Percentiles rank a stretch among this genome's conserved stretches.
Conservation (phyloP, 331 rosid genomes). For the Prunus yedoensis region DNA sequence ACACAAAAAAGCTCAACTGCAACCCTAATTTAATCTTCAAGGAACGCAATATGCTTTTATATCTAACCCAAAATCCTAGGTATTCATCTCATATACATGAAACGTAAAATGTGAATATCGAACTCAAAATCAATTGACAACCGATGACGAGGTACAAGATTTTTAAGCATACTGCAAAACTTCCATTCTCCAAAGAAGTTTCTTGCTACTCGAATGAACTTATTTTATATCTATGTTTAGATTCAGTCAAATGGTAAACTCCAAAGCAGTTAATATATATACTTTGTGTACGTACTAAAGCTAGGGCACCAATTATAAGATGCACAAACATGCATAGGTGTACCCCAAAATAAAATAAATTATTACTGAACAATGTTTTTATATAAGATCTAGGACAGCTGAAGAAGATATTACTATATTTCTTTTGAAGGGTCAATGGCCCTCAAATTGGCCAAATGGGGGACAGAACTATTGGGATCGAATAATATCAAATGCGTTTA, state of each 20-base stretch:
- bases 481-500: conserved; percentile 23
- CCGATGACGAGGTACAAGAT: rapidly evolving
- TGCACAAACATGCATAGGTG: background rate
- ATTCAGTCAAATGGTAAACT: background rate
- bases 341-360: background rate
- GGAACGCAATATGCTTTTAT: too few relatives aligned
- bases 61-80: too few relatives aligned
- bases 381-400: background rate
- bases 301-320: background rate
- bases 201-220: background rate
- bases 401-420: background rate
- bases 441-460: conserved; percentile 24
- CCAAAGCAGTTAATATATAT: background rate
- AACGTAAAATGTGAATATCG: too few relatives aligned
- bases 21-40: too few relatives aligned
- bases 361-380: background rate
- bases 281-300: background rate
- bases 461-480: conserved; percentile 29
- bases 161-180: too few relatives aligned
- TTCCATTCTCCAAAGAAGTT: too few relatives aligned
- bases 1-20: too few relatives aligned
- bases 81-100: too few relatives aligned
- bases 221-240: background rate
- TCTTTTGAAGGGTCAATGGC: conserved; percentile 18
- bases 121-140: too few relatives aligned